Percentiles rank a stretch among this genome's conserved stretches.
These are phyloP conservation scores for Malus sylvestris DNA, from an alignment of 306 rosid species.

Conservation along the genomic window DNA sequence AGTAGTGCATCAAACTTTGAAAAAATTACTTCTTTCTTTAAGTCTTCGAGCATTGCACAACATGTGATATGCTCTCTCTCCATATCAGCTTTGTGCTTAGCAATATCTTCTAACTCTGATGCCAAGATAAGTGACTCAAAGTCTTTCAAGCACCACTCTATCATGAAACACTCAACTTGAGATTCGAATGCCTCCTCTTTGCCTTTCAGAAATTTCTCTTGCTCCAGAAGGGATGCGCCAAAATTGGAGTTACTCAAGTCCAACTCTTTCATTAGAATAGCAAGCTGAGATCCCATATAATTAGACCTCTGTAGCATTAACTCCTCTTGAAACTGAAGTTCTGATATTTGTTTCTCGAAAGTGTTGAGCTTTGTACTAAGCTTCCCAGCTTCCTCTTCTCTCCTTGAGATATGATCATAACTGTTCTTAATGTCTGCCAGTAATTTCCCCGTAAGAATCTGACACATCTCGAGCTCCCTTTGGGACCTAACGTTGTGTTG, in stretches of 20 bases:
- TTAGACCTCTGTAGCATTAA: conserved; percentile 73
- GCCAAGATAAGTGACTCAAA: conserved; percentile 54
- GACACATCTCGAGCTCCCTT: conserved; percentile 85
- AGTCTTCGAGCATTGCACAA: conserved; percentile 34
- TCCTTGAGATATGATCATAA: conserved; percentile 67
- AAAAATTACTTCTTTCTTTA: conserved; percentile 43
- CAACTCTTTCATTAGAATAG: conserved; percentile 63
- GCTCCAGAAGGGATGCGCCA: conserved; percentile 45
- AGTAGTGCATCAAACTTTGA: conserved; percentile 48
- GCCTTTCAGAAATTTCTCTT: conserved; percentile 48
- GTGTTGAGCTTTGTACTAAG: conserved; percentile 46
- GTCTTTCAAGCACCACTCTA: conserved; percentile 55
- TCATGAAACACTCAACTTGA: conserved; percentile 48
- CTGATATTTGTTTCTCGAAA: conserved; percentile 61
- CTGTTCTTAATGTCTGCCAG: conserved; percentile 67
- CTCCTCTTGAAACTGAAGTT: conserved; percentile 78
- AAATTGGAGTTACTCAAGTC: conserved; percentile 46
- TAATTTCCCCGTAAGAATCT: conserved; percentile 66
- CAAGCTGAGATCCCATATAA: conserved; percentile 73
- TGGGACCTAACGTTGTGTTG: conserved; percentile 58
- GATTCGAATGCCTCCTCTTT: conserved; percentile 46
- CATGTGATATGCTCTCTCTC: conserved; percentile 36
- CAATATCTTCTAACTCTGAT: conserved; percentile 43
- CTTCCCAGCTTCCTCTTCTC: conserved; percentile 69
- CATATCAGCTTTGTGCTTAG: conserved; percentile 30